Conservation (phyloP, 1,284 basidiomycete genomes). For the Ustilago tritici region DNA sequence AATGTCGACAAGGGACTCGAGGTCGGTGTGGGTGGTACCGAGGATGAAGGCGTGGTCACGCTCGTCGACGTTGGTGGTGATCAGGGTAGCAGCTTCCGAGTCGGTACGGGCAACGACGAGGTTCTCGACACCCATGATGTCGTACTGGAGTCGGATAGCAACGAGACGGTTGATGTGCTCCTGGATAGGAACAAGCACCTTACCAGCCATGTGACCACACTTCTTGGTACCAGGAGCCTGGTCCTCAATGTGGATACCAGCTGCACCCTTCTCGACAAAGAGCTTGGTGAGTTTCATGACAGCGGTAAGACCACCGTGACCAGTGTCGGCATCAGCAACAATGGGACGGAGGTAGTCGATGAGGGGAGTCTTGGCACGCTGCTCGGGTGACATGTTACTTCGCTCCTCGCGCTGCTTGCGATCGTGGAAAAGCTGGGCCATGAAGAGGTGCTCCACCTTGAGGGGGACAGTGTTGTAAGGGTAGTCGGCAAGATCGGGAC, state of each 20-base stretch:
- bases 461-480: constrained; percentile 77
- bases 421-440: constrained; percentile 77
- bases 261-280: constrained; percentile 89
- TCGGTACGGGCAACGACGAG: constrained; percentile 81
- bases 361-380: constrained; percentile 72
- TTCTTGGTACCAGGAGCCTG: constrained; percentile 87
- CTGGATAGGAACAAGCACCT: constrained; percentile 77
- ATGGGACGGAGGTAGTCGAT: constrained; percentile 71
- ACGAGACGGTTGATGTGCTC: constrained; percentile 84
- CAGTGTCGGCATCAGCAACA: constrained; percentile 73
- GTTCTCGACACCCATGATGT: constrained; percentile 83
- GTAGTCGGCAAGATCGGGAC: constrained; percentile 72
- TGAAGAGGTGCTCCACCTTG: constrained; percentile 77
- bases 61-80: constrained; percentile 95
- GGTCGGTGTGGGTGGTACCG: constrained; percentile 82
- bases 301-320: constrained; percentile 89
- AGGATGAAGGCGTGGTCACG: constrained; percentile 97
- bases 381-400: constrained; percentile 77
- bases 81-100: constrained; percentile 92
- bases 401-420: constrained; percentile 73
- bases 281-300: constrained; percentile 96
- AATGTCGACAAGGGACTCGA: constrained; percentile 79
- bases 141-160: constrained; percentile 81
- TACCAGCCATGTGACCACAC: constrained; percentile 78
- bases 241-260: constrained; percentile 90